A percentile compares a stretch with the other conserved stretches of the same genome.
Evolutionary conservation across 345 rosid genomes (phyloP).

Genomic region (Balakata baccata): DNA sequence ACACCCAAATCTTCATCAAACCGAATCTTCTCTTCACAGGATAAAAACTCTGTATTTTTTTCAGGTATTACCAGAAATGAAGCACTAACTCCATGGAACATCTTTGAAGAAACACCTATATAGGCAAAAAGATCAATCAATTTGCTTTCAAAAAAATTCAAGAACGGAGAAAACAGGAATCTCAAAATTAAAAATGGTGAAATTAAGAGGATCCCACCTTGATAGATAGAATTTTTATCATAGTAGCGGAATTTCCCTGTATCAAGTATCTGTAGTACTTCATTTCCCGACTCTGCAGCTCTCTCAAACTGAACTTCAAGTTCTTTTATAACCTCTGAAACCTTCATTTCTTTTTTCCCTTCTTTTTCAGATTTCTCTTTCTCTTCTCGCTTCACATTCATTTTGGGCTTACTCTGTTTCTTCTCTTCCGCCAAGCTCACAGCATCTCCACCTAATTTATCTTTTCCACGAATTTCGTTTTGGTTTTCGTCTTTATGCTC

Average conservation of each 20-base stretch:
- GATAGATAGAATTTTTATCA: constrained; percentile 23
- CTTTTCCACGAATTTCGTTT: too few species aligned
- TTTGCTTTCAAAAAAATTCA: background rate
- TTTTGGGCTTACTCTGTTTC: background rate
- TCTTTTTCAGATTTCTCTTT: constrained; percentile 18
- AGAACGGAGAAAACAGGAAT: background rate
- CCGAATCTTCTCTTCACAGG: constrained; percentile 16
- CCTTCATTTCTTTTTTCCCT: constrained; percentile 13
- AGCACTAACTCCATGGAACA: constrained; percentile 26
- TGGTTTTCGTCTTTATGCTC: background rate
- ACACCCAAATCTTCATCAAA: constrained; percentile 32
- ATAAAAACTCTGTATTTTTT: background rate
- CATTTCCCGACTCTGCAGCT: constrained; percentile 46
- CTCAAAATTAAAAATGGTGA: background rate
- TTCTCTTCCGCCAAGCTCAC: background rate
- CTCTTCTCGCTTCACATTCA: background rate
- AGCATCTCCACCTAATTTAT: constrained; percentile 2
- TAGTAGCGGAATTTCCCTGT: constrained; percentile 40
- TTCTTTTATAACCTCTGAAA: constrained; percentile 29
- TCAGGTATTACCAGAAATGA: background rate
- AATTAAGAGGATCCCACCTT: constrained; percentile 20
- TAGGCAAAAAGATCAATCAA: background rate
- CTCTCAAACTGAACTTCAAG: constrained; percentile 32
- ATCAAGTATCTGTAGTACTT: constrained; percentile 38
- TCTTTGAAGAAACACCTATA: constrained; percentile 38